Conservation (phyloP, 169 alveolate genomes). For the Plasmodium yoelii region DNA sequence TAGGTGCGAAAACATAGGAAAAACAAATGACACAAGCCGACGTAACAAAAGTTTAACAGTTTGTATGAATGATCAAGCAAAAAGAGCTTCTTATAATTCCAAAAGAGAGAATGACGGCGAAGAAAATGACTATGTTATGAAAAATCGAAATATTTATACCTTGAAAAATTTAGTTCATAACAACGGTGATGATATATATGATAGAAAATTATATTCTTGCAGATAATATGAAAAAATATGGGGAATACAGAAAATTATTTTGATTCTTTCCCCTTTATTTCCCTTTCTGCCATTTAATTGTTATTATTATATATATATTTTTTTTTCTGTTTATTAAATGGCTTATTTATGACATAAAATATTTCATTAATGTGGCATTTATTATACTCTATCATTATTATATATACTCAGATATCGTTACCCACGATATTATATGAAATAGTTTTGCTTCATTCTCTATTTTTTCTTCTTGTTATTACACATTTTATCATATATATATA, state of each 20-base stretch:
- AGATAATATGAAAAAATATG: slow-evolving; percentile 20
- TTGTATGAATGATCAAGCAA: slow-evolving; percentile 53
- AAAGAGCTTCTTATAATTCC: slow-evolving; percentile 21
- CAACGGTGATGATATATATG: slow-evolving; percentile 27
- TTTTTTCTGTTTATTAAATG: neutral
- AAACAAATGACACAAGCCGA: slow-evolving; percentile 29
- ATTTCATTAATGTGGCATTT: no score
- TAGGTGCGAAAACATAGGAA: slow-evolving; percentile 24
- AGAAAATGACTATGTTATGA: slow-evolving; percentile 14
- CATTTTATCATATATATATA: no score
- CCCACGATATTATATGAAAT: no score
- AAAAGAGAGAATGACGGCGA: slow-evolving; percentile 34
- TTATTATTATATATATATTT: neutral
- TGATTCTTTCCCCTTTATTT: neutral
- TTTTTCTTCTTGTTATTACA: no score
- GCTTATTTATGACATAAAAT: no score
- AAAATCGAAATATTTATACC: slow-evolving; percentile 39
- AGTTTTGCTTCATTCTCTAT: no score
- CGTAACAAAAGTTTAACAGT: slow-evolving; percentile 62
- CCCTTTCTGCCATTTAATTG: neutral
- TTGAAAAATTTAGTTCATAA: slow-evolving; percentile 42
- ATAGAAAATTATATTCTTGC: slow-evolving; percentile 29
- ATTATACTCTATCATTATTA: no score
- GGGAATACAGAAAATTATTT: neutral
- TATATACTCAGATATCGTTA: no score